phyloP scores from a whole-genome alignment of 768 basidiomycete species.

The Ramaria sp. region DNA sequence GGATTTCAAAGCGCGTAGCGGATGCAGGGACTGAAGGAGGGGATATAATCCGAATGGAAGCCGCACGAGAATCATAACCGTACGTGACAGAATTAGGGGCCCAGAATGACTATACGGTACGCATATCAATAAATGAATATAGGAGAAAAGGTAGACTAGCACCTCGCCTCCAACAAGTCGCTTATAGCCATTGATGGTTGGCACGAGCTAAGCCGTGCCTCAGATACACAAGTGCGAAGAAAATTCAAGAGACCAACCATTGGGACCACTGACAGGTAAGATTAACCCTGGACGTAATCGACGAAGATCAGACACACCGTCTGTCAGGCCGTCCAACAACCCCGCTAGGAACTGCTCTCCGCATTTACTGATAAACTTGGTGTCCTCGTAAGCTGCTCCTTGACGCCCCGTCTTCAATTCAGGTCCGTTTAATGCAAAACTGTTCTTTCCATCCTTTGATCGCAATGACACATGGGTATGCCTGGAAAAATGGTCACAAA shows the following conservation, averaged over 20 bases:
- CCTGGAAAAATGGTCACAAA: slow-evolving; percentile 23
- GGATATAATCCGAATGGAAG: slow-evolving; percentile 84
- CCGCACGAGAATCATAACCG: slow-evolving; percentile 91
- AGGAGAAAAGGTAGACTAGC: background rate
- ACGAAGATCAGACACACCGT: slow-evolving; percentile 41
- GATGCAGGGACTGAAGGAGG: slow-evolving; percentile 76
- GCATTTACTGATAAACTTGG: slow-evolving; percentile 69
- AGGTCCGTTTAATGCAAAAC: slow-evolving; percentile 62
- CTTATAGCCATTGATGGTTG: slow-evolving; percentile 95
- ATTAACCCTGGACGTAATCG: background rate
- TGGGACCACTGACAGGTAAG: slow-evolving; percentile 51
- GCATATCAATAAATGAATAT: slow-evolving; percentile 19
- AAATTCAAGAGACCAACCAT: slow-evolving; percentile 36
- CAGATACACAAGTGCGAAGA: background rate
- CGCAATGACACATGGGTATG: slow-evolving; percentile 90
- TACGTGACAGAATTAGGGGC: slow-evolving; percentile 89
- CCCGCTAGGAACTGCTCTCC: slow-evolving; percentile 96
- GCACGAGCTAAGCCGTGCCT: slow-evolving; percentile 45
- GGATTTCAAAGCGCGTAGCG: slow-evolving; percentile 86
- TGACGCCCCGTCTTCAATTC: slow-evolving; percentile 53
- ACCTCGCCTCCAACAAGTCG: slow-evolving; percentile 85
- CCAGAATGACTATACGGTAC: slow-evolving; percentile 51
- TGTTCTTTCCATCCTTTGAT: slow-evolving; percentile 54
- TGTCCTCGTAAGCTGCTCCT: slow-evolving; percentile 69
- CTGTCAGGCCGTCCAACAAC: slow-evolving; percentile 77